These are phyloP conservation scores for Fusarium nematophilum DNA, from an alignment of 2,329 filamentous ascomycete genomes.

Conservation along the genomic window DNA sequence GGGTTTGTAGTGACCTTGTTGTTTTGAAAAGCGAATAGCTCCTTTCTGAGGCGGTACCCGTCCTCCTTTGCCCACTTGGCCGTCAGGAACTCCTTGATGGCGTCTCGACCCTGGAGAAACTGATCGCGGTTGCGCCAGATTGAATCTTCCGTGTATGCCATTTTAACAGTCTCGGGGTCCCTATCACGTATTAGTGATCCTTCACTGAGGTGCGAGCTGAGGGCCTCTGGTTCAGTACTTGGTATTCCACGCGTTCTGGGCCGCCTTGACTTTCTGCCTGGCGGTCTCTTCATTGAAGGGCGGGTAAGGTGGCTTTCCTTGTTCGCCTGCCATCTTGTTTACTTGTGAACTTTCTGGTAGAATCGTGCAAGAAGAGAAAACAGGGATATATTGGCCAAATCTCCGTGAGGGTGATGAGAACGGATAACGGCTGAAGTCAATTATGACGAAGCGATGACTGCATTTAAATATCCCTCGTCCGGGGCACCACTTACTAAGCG, in stretches of 20 bases:
- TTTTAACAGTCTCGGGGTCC: constrained; percentile 73
- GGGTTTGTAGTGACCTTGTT: constrained; percentile 61
- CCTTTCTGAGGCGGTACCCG: constrained; percentile 81
- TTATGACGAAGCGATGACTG: too few relatives aligned
- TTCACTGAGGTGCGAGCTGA: not conserved
- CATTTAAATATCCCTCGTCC: too few relatives aligned
- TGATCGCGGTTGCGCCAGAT: constrained; percentile 83
- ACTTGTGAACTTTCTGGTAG: too few relatives aligned
- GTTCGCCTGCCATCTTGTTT: too few relatives aligned
- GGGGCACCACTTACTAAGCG: too few relatives aligned
- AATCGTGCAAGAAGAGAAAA: too few relatives aligned
- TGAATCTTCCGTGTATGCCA: constrained; percentile 79
- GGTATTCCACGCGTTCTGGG: constrained; percentile 86
- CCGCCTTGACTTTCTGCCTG: constrained; percentile 81
- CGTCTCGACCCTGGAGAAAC: constrained; percentile 76
- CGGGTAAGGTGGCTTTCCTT: constrained; percentile 62
- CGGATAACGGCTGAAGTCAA: too few relatives aligned
- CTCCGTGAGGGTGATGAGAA: too few relatives aligned
- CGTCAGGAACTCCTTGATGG: constrained; percentile 75
- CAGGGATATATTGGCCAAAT: too few relatives aligned
- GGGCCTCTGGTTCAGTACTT: constrained; percentile 58
- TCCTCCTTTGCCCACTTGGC: constrained; percentile 80
- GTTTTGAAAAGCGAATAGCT: constrained; percentile 81
- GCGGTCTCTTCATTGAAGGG: constrained; percentile 82
- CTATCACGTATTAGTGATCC: constrained; percentile 44